Percentiles rank a stretch among this genome's conserved stretches.
These are phyloP conservation scores for Cochlearia excelsa DNA, from an alignment of 345 rosid genomes.

Conservation along the genomic window DNA sequence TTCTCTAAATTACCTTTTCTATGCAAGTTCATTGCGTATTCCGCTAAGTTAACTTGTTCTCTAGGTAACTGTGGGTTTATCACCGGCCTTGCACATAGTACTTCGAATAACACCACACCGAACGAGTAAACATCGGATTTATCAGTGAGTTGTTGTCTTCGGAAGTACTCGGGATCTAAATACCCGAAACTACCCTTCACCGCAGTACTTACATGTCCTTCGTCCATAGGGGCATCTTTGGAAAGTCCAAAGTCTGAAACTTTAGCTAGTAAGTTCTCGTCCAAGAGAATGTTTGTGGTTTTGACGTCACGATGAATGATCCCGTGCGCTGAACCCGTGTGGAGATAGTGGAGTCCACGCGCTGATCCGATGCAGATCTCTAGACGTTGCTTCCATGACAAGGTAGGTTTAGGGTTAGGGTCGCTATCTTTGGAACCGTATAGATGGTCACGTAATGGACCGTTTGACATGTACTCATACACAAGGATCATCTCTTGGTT, in stretches of 20 bases:
- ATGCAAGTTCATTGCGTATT: constrained; percentile 73
- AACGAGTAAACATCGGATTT: constrained; percentile 90
- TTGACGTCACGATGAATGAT: constrained; percentile 87
- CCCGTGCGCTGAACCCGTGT: constrained; percentile 68
- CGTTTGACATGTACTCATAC: constrained; percentile 80
- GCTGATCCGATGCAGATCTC: constrained; percentile 85
- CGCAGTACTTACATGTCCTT: constrained; percentile 77
- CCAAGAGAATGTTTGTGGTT: constrained; percentile 81
- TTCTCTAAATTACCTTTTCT: constrained; percentile 57
- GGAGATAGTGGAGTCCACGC: constrained; percentile 79
- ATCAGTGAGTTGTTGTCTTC: constrained; percentile 76
- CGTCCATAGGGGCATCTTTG: constrained; percentile 65
- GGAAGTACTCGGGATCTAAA: constrained; percentile 80
- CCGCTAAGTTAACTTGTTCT: constrained; percentile 75
- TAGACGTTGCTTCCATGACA: constrained; percentile 79
- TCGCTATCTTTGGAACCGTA: constrained; percentile 48
- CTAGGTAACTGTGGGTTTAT: constrained; percentile 58
- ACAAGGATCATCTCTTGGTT: constrained; percentile 83
- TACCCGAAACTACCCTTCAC: constrained; percentile 92
- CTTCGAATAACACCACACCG: constrained; percentile 82
- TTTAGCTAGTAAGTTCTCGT: constrained; percentile 72
- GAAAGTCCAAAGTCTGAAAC: constrained; percentile 82
- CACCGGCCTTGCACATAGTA: constrained; percentile 70
- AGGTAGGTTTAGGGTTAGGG: constrained; percentile 41
- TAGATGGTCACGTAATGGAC: constrained; percentile 78